Base-by-base conservation (phyloP, 495 filamentous ascomycete species). In the Podospora sp. region DNA sequence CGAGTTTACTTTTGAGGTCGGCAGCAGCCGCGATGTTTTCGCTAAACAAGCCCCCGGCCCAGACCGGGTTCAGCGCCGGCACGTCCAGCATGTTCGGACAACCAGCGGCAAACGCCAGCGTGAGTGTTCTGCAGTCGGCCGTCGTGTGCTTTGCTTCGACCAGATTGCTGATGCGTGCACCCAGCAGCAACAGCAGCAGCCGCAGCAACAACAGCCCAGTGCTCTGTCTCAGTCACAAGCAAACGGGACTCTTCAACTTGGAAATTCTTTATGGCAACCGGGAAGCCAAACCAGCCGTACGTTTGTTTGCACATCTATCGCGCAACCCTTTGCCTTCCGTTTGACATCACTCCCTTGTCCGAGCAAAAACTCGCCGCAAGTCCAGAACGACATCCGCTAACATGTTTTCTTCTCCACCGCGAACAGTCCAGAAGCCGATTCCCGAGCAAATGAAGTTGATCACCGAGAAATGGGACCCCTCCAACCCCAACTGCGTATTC, bases 391-490 rank as follows among this genome's bases (percentile, higher is more conserved):
- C 51, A 4, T 27, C 58, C 63, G 55, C 70, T 75, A 66, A 76
- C 69, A 21, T 63, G 20, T 16, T 33, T 27, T 36, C 24, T 6
- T 35, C 22, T 36, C 18, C n/a, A 14, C 27, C 25, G 18, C 61
- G 33, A 50, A 25, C 66, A 89, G 86, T 85, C 60, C 92, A 95
- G 72, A 94, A 93, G 71, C 87, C 91, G 24, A 88, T 97, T 16
- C 86, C 88, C 18, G 92, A 96, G 68, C 94, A 98, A 78, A 92
- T 97, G 60, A 78, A 86, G 61, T 83, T 89, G 22, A 84, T 97
- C 66, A 82, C 86, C 51, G 83, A 89, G 36, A 97, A 97, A 83
- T 99, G 95, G 95, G 85, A 93, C 68, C 86, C 91, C 1, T 75
- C 80, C 8, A 87, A 82, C 72, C 86, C 85, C 12, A 83, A 86